Evolutionary conservation across 371 early-diverging fungal genomes (phyloP).

Genomic region (Saksenaea vasiformis): DNA sequence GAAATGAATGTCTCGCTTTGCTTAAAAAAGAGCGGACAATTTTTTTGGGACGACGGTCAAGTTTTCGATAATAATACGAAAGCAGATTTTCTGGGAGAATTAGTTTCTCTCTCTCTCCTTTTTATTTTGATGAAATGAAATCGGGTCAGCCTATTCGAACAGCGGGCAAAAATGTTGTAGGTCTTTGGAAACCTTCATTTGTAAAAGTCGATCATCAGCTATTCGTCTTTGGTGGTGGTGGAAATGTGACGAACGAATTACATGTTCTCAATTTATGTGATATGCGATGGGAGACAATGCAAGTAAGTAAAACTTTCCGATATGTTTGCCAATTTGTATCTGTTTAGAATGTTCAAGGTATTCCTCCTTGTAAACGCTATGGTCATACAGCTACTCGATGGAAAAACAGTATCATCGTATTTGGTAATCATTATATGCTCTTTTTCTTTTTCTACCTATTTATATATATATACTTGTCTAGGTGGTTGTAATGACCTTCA

Average conservation of each 20-base stretch:
- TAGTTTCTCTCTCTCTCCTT: background rate
- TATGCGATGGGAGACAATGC: slow-evolving; percentile 40
- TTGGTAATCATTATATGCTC: slow-evolving; percentile 40
- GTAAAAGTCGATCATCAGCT: slow-evolving; percentile 55
- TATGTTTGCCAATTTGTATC: background rate
- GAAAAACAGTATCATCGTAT: slow-evolving; percentile 55
- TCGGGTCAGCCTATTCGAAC: slow-evolving; percentile 53
- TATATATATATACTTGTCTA: slow-evolving; percentile 10
- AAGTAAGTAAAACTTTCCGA: slow-evolving; percentile 23
- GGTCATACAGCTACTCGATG: slow-evolving; percentile 61
- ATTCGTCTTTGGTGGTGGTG: slow-evolving; percentile 62
- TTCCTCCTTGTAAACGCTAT: slow-evolving; percentile 56
- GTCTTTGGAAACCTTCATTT: slow-evolving; percentile 65
- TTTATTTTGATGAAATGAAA: slow-evolving; percentile 20
- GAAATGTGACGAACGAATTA: slow-evolving; percentile 60
- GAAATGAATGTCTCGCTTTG: too few species aligned
- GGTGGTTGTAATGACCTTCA: slow-evolving; percentile 47
- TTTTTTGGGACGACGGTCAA: too few species aligned
- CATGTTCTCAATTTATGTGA: slow-evolving; percentile 52
- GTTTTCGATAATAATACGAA: too few species aligned
- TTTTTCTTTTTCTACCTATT: slow-evolving; percentile 5
- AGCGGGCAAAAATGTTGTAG: slow-evolving; percentile 56
- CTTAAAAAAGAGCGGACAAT: too few species aligned
- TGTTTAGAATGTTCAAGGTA: slow-evolving; percentile 48
- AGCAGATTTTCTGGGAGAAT: background rate